Evolutionary conservation across 2,329 filamentous ascomycete species (phyloP).

Genomic region (Diaporthe longicolla): DNA sequence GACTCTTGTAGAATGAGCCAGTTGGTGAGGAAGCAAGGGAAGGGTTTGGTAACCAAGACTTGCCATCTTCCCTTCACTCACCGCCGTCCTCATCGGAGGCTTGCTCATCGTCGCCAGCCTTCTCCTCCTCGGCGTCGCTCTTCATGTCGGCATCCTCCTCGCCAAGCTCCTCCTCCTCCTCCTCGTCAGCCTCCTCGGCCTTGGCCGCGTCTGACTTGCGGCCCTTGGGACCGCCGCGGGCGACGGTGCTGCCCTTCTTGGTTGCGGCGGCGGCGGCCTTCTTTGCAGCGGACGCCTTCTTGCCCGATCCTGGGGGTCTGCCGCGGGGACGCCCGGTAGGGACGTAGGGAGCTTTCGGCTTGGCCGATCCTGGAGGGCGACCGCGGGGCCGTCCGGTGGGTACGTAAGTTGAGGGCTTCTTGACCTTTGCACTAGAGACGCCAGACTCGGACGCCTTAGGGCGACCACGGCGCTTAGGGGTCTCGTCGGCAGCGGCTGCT

Average conservation of each 20-base stretch:
- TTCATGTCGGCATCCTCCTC: slow-evolving; percentile 37
- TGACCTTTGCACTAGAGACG: slow-evolving; percentile 26
- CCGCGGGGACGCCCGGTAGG: slow-evolving; percentile 39
- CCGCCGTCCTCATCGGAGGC: slow-evolving; percentile 35
- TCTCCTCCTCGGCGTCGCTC: slow-evolving; percentile 15
- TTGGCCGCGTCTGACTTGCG: slow-evolving; percentile 24
- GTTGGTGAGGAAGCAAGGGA: background rate
- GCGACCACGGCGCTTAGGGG: slow-evolving; percentile 26
- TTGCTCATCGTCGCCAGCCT: slow-evolving; percentile 22
- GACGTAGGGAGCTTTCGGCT: slow-evolving; percentile 36
- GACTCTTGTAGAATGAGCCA: background rate
- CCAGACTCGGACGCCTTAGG: slow-evolving; percentile 35
- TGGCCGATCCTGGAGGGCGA: slow-evolving; percentile 29
- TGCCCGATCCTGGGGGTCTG: slow-evolving; percentile 37
- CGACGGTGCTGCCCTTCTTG: slow-evolving; percentile 23
- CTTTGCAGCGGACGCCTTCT: slow-evolving; percentile 23
- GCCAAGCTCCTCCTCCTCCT: slow-evolving; percentile 27
- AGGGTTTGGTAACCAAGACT: slow-evolving; percentile 32
- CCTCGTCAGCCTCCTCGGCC: slow-evolving; percentile 16
- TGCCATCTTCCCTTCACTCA: slow-evolving; percentile 43
- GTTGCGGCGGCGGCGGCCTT: no score
- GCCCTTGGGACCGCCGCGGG: slow-evolving; percentile 23
- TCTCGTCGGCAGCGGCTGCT: slow-evolving; percentile 5
- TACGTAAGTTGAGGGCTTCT: slow-evolving; percentile 20
- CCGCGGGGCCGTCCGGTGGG: slow-evolving; percentile 37